Percentiles rank a stretch among this genome's conserved stretches.
Conservation (phyloP, 495 filamentous ascomycete species). For the Sporormia fimetaria region DNA sequence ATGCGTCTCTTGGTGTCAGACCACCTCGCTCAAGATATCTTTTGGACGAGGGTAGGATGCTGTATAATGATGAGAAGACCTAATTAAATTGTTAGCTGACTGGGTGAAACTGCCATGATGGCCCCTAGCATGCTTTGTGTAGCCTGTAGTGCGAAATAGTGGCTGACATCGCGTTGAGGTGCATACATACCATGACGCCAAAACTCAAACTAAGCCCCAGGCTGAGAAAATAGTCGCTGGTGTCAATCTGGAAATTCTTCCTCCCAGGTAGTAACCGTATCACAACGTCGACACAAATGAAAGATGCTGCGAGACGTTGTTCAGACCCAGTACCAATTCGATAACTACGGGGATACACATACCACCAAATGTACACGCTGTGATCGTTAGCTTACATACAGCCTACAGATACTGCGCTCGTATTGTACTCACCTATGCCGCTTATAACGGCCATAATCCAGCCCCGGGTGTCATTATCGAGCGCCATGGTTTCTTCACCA, state of each 20-base stretch:
- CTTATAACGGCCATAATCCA: constrained; percentile 88
- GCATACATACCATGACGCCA: constrained; percentile 77
- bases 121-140: no score
- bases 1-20: constrained; percentile 52
- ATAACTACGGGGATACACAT: background rate
- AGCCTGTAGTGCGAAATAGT: no score
- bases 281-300: constrained; percentile 78
- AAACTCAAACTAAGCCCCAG: constrained; percentile 85
- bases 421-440: constrained; percentile 51
- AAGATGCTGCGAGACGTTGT: constrained; percentile 64
- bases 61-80: constrained; percentile 89
- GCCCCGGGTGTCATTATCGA: constrained; percentile 74
- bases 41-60: constrained; percentile 81
- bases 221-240: constrained; percentile 78
- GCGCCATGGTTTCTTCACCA: constrained; percentile 38
- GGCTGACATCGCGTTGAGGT: constrained; percentile 9
- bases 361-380: constrained; percentile 24
- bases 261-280: constrained; percentile 59
- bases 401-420: background rate
- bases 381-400: background rate
- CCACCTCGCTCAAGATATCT: constrained; percentile 59
- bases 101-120: constrained; percentile 11
- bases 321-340: no score
- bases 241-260: constrained; percentile 73
- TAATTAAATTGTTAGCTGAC: constrained; percentile 29